Base-by-base conservation (phyloP, 2,329 filamentous ascomycete genomes). In the Simplicillium sp. region DNA sequence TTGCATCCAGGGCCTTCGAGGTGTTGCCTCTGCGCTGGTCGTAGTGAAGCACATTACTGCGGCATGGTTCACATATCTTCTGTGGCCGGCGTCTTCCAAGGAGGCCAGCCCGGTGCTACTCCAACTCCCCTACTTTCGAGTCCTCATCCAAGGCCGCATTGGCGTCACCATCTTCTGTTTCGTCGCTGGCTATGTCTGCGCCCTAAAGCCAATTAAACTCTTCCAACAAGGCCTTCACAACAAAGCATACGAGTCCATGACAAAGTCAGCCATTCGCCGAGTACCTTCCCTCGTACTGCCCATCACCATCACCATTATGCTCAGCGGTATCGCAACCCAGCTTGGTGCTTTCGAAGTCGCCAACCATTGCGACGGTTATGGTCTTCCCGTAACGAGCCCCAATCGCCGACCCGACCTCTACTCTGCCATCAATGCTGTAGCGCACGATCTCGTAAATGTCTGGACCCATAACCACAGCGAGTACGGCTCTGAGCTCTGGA, bases 121-220 rank as follows among this genome's bases (percentile, higher is more conserved):
- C 44, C 77, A 82, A 55, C 64, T 68, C 33, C 77, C 77, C 12
- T 73, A 75, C 50, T 59, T 81, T 43, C 73, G 77, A 42, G 68
- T 82, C 37, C 62, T 74, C 32, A 65, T 72, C 38, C 75, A 78
- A 51, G 77, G 80, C 16, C 70, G 80, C 13, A 74, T 77, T 36
- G 80, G 79, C 56, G 80, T 83, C 3, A 72, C 77, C 12, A 76
- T 82, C 46, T 82, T 83, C 58, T 72, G 80, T 51, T 66, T 83
- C 36, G 75, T 81, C 32, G 77, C 77, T 16, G 77, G 77, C 42
- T 81, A 79, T 50, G 77, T 80, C 39, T 80, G 78, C 58, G 71
- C 74, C 3, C 65, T 80, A 39, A 79, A 80, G 50, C 73, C 77
- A 13, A 68, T 81, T 44, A 66, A 68, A 40, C 68, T 74, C 39